Base-by-base conservation (phyloP, 2,329 filamentous ascomycete genomes). In the Aspergillus calidoustus region DNA sequence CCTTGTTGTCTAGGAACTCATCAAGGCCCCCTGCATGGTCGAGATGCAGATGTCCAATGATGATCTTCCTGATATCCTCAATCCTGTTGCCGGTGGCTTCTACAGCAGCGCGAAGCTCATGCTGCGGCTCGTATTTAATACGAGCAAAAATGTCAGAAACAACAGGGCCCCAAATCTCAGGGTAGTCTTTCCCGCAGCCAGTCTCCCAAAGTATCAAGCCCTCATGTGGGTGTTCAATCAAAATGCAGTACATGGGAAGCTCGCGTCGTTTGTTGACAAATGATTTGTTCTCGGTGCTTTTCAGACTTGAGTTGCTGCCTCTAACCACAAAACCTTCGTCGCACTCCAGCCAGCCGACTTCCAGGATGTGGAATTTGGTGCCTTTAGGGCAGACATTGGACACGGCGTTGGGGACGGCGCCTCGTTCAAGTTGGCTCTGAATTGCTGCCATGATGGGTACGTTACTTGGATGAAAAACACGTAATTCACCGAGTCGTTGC, bases 121-220 rank as follows among this genome's bases (percentile, higher is more conserved):
- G 62, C n/a, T 38, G 51, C 7, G 59, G 59, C 30, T 64, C 59
- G 41, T 64, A 64, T n/a, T 44, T 38, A 1, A 64, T 55, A 2
- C 62, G 62, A 2, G 62, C 54, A 23, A 64, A 64, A 22, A 64
- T 54, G 52, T 64, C 62, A 17, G 46, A 43, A 3, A 52, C 25
- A 4, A 38, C 59, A 6, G 59, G 55, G 3, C 62, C 62, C 54
- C 62, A 61, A 5, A 64, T 54, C 4, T 49, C 41, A 1, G 62
- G 62, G 6, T 64, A 64, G 17, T 64, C 50, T 30, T 64, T 61
- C 7, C 62, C 62, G 46, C 59, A 46, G 13, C 62, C 62, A 0
- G 62, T 64, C 17, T 64, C 62, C 62, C 62, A 64, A 22, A 64
- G 59, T 3, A 64, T 64, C 2, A 61, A 47, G 2, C 62, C 59